Conservation (phyloP, 208 protist species). For the Wallacemonas sp. region DNA sequence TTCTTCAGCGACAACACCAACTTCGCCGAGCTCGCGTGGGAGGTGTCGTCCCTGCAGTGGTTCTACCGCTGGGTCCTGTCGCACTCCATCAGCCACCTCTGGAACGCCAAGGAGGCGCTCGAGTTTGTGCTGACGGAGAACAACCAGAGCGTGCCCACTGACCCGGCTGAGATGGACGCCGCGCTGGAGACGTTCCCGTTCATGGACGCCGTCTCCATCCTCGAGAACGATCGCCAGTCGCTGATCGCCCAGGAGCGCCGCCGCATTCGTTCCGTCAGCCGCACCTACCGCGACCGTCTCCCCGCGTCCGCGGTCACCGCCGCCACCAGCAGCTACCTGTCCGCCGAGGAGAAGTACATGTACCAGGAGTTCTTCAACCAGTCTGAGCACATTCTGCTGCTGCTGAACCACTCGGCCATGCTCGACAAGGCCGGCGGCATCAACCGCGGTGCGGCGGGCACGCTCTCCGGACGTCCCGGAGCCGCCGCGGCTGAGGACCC, state of each 20-base stretch:
- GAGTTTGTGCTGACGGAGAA: conserved; percentile 77
- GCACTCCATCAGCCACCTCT: conserved; percentile 73
- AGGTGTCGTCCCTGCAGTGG: conserved; percentile 76
- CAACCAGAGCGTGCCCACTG: conserved; percentile 35
- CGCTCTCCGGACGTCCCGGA: not conserved
- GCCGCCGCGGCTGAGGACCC: conserved; percentile 9
- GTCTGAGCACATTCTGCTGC: conserved; percentile 71
- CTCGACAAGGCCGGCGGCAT: conserved; percentile 31
- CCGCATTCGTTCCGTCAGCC: conserved; percentile 66
- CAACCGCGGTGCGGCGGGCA: not conserved
- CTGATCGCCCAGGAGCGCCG: conserved; percentile 72
- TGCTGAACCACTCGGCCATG: conserved; percentile 61
- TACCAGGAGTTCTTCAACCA: conserved; percentile 89
- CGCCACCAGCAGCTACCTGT: conserved; percentile 73
- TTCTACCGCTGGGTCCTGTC: conserved; percentile 85
- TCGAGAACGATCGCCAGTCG: conserved; percentile 66
- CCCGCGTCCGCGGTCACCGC: conserved; percentile 50
- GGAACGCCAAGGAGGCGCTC: conserved; percentile 71
- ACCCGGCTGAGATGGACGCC: conserved; percentile 54
- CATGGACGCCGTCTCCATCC: conserved; percentile 51
- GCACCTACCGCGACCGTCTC: conserved; percentile 64
- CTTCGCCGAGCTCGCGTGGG: conserved; percentile 70
- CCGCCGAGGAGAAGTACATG: conserved; percentile 78
- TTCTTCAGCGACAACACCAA: conserved; percentile 46
- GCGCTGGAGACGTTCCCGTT: conserved; percentile 49